Evolutionary conservation across 208 protist species (phyloP).

Genomic region (Crithidia thermophila): DNA sequence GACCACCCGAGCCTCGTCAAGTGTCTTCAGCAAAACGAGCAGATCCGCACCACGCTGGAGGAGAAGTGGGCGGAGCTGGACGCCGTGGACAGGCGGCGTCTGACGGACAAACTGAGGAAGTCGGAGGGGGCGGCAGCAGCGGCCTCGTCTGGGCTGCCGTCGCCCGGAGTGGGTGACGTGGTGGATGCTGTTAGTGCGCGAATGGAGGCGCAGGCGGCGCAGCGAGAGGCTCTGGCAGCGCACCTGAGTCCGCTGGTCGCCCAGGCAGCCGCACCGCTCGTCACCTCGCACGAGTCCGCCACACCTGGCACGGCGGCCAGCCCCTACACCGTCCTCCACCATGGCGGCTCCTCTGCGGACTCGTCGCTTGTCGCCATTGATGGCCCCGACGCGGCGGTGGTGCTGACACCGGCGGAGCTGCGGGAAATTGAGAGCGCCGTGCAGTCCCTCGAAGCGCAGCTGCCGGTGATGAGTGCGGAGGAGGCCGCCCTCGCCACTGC

Average conservation of each 20-base stretch:
- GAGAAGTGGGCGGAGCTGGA: constrained; percentile 20
- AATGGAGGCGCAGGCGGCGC: constrained; percentile 5
- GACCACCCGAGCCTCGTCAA: constrained; percentile 12
- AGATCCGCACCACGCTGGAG: constrained; percentile 23
- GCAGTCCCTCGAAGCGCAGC: constrained; percentile 14
- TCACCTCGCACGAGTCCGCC: background rate
- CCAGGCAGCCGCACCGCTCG: background rate
- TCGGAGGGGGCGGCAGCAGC: too few relatives aligned
- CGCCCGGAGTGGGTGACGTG: background rate
- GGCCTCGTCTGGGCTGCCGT: background rate
- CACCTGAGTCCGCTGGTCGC: background rate
- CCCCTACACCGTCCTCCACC: constrained; percentile 4
- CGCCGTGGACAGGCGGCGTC: background rate
- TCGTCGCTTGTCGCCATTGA: background rate
- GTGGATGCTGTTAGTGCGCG: constrained; percentile 1
- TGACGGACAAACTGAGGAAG: background rate
- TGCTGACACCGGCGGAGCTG: background rate
- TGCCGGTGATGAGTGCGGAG: constrained; percentile 32
- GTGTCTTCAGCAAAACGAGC: constrained; percentile 18
- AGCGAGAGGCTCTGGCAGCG: background rate
- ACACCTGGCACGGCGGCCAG: constrained; percentile 4
- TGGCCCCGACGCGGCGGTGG: background rate
- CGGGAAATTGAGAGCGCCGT: constrained; percentile 13
- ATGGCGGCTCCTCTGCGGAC: background rate
- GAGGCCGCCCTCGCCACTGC: constrained; percentile 35